Conservation (phyloP, 2,329 filamentous ascomycete genomes). For the Elsinoe necatrix region DNA sequence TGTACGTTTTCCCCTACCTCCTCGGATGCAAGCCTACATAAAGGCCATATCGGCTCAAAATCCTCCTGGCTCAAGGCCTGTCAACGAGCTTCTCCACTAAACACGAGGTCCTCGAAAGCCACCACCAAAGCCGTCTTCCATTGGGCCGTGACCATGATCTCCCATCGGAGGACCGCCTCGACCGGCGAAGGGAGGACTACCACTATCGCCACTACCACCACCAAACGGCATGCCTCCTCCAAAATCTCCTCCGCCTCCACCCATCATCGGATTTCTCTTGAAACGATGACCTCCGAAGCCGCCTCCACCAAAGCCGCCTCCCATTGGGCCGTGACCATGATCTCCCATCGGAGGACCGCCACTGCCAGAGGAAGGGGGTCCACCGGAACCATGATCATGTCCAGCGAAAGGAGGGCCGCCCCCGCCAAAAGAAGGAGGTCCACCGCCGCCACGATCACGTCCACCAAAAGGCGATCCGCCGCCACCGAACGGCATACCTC, state of each 20-base stretch:
- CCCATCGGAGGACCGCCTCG: background rate
- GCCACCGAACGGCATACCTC: background rate
- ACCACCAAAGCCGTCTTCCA: background rate
- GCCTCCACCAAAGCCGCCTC: background rate
- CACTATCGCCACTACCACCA: background rate
- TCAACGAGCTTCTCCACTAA: too few relatives aligned
- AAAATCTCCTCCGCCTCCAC: background rate
- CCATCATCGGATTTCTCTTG: background rate
- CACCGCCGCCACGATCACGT: background rate
- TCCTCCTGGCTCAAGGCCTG: too few relatives aligned
- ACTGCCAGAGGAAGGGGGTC: background rate
- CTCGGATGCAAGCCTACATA: too few relatives aligned
- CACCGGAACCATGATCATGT: background rate
- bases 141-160: background rate
- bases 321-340: background rate
- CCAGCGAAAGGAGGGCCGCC: background rate
- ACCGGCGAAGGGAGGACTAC: background rate
- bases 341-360: background rate
- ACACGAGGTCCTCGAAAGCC: background rate
- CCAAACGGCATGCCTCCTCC: background rate
- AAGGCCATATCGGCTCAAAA: too few relatives aligned
- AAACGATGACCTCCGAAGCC: background rate
- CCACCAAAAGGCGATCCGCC: background rate
- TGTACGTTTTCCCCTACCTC: too few relatives aligned
- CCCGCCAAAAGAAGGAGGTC: background rate